Evolutionary conservation across 331 rosid genomes (phyloP), one percentile per base, ranked within the genome.

Genomic region (Quercus tomentella): DNA sequence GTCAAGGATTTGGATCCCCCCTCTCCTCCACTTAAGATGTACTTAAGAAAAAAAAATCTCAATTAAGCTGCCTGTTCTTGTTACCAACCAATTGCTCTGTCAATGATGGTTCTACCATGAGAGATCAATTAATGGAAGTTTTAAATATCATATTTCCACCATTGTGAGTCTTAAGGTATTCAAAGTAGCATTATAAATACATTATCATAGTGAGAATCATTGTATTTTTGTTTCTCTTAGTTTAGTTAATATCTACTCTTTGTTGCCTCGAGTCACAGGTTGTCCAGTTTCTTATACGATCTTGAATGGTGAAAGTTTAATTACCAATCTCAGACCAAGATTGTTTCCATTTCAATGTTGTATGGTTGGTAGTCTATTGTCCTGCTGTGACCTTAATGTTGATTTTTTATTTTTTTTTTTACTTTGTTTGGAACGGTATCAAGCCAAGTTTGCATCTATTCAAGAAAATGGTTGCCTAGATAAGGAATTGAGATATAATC

Each of bases 391-490:
- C 15, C 10, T 70, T 17, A 4, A 6, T 18, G 43, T 78, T 75
- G 35, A 26, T 60, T 22, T 58, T 6, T 60, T 54, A 33, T n/a
- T n/a, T 37, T 41, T 26, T 4, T 31, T 54, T 52, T 37, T 43
- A 22, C 35, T 9, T 55, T 54, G 10, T 84, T 43, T 82, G 81
- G 77, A 25, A 74, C 70, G 82, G 31, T 71, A 72, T 75, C 83
- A 91, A 94, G 91, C 83, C 75, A 86, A 83, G 81, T 80, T 82
- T 79, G 84, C 86, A 56, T 88, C 86, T 56, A 87, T 81, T 69
- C 88, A 74, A 73, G 23, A 28, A 57, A 14, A 26, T 26, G 28
- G 1, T 1, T 26, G n/a, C n/a, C n/a, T n/a, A n/a, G n/a, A n/a
- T n/a, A n/a, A n/a, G n/a, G n/a, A n/a, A n/a, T n/a, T n/a, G n/a